Percentiles rank a stretch among this genome's conserved stretches.
These are phyloP conservation scores for Trichoderma asperellum DNA, from an alignment of 2,329 filamentous ascomycete species.

Conservation along the genomic window DNA sequence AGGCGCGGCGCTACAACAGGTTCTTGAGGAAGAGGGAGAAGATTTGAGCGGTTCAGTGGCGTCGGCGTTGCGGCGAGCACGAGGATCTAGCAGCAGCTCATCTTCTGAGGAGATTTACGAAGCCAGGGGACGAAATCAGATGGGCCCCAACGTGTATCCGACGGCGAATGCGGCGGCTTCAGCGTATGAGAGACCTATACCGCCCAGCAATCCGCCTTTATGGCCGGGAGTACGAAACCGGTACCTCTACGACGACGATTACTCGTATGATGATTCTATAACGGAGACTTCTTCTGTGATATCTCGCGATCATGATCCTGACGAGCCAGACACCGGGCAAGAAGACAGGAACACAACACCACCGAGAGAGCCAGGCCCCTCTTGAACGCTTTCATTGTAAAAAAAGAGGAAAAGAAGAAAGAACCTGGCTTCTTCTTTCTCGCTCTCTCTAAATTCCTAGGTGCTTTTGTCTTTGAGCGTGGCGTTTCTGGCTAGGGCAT, in stretches of 20 bases:
- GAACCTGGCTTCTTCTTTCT: background rate
- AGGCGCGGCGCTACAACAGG: conserved; percentile 59
- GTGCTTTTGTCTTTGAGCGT: conserved; percentile 19
- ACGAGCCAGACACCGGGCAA: conserved; percentile 29
- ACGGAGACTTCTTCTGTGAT: conserved; percentile 39
- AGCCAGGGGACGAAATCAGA: conserved; percentile 5
- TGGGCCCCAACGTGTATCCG: conserved; percentile 21
- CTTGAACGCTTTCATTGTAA: conserved; percentile 17
- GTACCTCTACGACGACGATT: conserved; percentile 40
- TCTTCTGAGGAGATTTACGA: conserved; percentile 29
- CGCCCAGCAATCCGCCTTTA: conserved; percentile 46
- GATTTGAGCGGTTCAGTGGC: conserved; percentile 20
- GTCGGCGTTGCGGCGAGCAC: conserved; percentile 26
- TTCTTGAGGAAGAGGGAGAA: conserved; percentile 58
- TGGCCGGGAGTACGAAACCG: conserved; percentile 48
- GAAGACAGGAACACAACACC: conserved; percentile 13
- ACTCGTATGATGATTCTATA: conserved; percentile 39
- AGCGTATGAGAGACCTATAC: conserved; percentile 36
- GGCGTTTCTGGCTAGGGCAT: conserved; percentile 8
- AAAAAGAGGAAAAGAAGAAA: too few relatives aligned
- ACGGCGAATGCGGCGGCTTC: conserved; percentile 29
- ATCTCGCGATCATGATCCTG: conserved; percentile 33
- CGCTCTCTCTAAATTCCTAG: background rate
- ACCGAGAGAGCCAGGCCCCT: conserved; percentile 28
- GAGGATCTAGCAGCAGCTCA: conserved; percentile 33